These are phyloP conservation scores for Penicillium dipodomyicola DNA, from an alignment of 495 filamentous ascomycete species.

Conservation along the genomic window DNA sequence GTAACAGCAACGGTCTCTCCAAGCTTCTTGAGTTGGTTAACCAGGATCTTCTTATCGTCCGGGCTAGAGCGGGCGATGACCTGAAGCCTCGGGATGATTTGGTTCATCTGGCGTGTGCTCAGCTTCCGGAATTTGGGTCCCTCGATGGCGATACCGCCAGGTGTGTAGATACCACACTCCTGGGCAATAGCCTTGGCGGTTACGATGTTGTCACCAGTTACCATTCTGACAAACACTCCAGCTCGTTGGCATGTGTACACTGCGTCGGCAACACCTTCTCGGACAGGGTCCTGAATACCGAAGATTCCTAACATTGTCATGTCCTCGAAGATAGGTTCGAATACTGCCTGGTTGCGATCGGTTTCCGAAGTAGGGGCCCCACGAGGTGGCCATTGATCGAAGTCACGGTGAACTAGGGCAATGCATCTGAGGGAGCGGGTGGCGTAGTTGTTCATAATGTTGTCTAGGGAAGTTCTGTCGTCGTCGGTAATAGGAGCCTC, in stretches of 20 bases:
- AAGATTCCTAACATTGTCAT: constrained; percentile 79
- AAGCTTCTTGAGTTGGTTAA: constrained; percentile 74
- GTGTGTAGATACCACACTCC: constrained; percentile 77
- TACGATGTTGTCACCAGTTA: constrained; percentile 82
- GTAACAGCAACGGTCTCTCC: constrained; percentile 93
- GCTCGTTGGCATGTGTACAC: constrained; percentile 72
- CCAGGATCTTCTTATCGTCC: constrained; percentile 79
- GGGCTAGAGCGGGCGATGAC: constrained; percentile 84
- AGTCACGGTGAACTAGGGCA: constrained; percentile 82
- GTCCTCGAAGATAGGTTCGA: constrained; percentile 74
- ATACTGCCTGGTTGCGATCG: constrained; percentile 66
- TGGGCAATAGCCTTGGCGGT: constrained; percentile 84
- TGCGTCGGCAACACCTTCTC: constrained; percentile 70
- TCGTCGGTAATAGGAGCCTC: constrained; percentile 55
- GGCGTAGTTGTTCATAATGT: constrained; percentile 74
- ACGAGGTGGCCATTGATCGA: constrained; percentile 81
- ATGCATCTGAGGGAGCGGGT: constrained; percentile 83
- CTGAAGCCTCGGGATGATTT: constrained; percentile 70
- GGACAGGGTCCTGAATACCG: constrained; percentile 86
- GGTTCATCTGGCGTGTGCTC: constrained; percentile 62
- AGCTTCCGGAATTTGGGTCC: constrained; percentile 76
- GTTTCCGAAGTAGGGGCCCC: constrained; percentile 63
- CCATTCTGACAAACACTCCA: constrained; percentile 85
- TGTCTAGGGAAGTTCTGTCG: constrained; percentile 57
- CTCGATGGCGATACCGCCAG: constrained; percentile 77